phyloP scores from a whole-genome alignment of 2,329 filamentous ascomycete species.

The Canariomyces notabilis region DNA sequence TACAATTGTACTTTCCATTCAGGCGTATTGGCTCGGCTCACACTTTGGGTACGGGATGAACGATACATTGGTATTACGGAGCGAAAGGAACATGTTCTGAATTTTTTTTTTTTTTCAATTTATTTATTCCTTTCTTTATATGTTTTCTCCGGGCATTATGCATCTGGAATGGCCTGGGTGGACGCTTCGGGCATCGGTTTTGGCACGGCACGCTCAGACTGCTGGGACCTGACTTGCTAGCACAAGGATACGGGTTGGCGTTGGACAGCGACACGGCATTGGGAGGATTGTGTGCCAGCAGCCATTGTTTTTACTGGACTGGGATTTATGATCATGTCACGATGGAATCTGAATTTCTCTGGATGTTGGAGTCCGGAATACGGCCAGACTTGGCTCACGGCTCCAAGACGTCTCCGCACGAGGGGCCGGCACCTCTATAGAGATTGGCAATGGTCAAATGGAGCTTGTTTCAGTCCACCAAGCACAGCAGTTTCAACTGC shows the following conservation, averaged over 20 bases:
- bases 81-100: not conserved
- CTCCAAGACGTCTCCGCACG: not conserved
- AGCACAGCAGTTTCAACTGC: not conserved
- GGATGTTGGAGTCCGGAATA: too few relatives aligned
- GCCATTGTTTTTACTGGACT: conserved; percentile 7
- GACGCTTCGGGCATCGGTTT: conserved; percentile 9
- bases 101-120: not conserved
- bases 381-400: too few relatives aligned
- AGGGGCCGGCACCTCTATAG: conserved; percentile 1
- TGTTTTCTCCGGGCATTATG: conserved; percentile 8
- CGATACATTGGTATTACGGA: not conserved
- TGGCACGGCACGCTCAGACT: conserved; percentile 16
- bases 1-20: conserved; percentile 10
- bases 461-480: conserved; percentile 15
- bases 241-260: conserved; percentile 8
- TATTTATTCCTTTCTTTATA: not conserved
- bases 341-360: conserved; percentile 8
- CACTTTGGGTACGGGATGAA: not conserved
- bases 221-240: conserved; percentile 7
- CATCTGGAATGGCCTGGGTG: conserved; percentile 6
- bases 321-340: conserved; percentile 15
- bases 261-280: conserved; percentile 4
- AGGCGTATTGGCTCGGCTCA: conserved; percentile 6
- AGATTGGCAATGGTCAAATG: conserved; percentile 19
- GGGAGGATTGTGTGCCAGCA: not conserved